Conservation (phyloP, 192 early-diverging fungal genomes). For the Obelidium mucronatum region DNA sequence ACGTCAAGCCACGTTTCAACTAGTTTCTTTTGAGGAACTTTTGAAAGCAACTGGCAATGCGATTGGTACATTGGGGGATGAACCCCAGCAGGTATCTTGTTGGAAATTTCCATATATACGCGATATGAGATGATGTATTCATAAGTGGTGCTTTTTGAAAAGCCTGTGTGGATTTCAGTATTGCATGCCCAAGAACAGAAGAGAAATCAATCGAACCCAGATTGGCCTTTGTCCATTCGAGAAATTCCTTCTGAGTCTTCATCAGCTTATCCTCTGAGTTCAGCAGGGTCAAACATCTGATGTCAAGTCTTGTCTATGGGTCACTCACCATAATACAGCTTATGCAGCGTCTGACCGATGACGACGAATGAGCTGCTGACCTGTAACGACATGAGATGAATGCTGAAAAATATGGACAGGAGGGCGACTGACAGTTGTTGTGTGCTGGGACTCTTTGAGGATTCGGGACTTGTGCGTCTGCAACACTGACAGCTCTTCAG, state of each 20-base stretch:
- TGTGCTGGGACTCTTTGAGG: slow-evolving; percentile 23
- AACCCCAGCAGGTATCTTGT: slow-evolving; percentile 46
- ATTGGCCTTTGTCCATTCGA: slow-evolving; percentile 62
- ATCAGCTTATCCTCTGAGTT: slow-evolving; percentile 53
- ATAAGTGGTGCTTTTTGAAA: slow-evolving; percentile 64
- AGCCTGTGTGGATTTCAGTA: slow-evolving; percentile 31
- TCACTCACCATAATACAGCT: slow-evolving; percentile 56
- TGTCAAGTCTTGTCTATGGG: neutral
- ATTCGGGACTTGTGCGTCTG: slow-evolving; percentile 13
- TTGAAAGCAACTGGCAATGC: slow-evolving; percentile 64
- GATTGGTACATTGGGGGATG: slow-evolving; percentile 61
- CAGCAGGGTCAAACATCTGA: neutral
- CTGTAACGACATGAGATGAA: no score
- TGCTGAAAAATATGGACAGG: neutral
- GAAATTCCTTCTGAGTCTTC: slow-evolving; percentile 63
- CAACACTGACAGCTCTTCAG: slow-evolving; percentile 5
- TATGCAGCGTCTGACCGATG: slow-evolving; percentile 62
- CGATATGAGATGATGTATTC: slow-evolving; percentile 64
- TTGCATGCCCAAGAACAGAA: neutral
- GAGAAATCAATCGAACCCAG: slow-evolving; percentile 28
- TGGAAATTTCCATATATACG: slow-evolving; percentile 59
- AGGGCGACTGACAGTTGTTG: neutral
- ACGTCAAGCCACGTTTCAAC: slow-evolving; percentile 60
- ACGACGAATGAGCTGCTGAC: slow-evolving; percentile 62
- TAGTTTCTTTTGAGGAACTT: slow-evolving; percentile 58